Base-by-base conservation (phyloP, 179 eudicot genomes). In the Monotropa hypopitys region DNA sequence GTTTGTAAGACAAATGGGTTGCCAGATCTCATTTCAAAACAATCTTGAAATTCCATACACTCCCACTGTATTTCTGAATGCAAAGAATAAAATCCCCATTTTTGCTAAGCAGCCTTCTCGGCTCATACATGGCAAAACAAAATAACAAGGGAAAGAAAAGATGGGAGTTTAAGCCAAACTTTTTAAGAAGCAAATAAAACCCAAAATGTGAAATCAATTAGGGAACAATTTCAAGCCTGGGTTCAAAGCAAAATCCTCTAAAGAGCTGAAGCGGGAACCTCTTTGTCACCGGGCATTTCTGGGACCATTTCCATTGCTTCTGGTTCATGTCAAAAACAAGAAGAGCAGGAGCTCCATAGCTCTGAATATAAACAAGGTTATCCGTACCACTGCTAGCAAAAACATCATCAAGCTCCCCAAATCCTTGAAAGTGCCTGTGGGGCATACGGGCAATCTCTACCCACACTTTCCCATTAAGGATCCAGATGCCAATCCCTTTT, bases 401-500 rank as follows among this genome's bases (percentile, higher is more conserved):
- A 59, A 95, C 99, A 78, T 95, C 99, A 66, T 95, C 98, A 0
- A 93, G 76, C 84, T 94, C 98, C 6, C 98, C 98, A 49, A 94
- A 94, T 50, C 97, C 97, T 82, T 93, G 97, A 38, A 93, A 90
- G 72, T 74, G 86, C 86, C 85, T 90, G 30, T 90, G 93, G 1
- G 99, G 99, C 97, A 95, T 93, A 7, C 92, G 86, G 23, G 89
- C 86, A 51, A 93, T 82, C 69, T 93, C 98, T 70, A 73, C 82
- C 98, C 99, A 95, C 61, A 85, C 88, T 26, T 74, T 89, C 57
- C 89, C 97, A 21, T 86, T 77, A 16, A 95, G 81, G 46, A 85
- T 82, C 99, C 99, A 95, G 7, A 95, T 89, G 10, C 99, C 97
- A 57, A 95, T 95, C 72, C 99, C 99, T 76, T 91, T 95, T 66